Evolutionary conservation across 2,329 filamentous ascomycete genomes (phyloP).

Genomic region (Pseudovirgaria hyperparasitica): DNA sequence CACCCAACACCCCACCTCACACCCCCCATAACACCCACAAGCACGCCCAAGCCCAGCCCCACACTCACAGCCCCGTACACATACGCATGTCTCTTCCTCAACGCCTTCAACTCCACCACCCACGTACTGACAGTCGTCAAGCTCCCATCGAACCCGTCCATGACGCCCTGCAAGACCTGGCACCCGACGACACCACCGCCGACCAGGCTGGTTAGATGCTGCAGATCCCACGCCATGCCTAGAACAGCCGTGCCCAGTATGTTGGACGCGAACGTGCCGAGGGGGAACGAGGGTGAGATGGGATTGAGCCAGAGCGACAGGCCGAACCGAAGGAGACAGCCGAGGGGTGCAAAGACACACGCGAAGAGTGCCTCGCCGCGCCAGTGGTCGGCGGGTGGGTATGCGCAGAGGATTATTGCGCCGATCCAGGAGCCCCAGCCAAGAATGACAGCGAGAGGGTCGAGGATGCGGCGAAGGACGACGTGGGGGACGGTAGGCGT

Average conservation of each 20-base stretch:
- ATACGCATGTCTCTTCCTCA: slow-evolving; percentile 46
- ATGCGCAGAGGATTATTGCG: slow-evolving; percentile 56
- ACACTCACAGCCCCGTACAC: slow-evolving; percentile 54
- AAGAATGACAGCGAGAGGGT: slow-evolving; percentile 50
- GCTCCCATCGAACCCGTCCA: slow-evolving; percentile 36
- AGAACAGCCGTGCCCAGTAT: slow-evolving; percentile 62
- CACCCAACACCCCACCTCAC: slow-evolving; percentile 52
- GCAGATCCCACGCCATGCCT: slow-evolving; percentile 67
- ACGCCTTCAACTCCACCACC: slow-evolving; percentile 28
- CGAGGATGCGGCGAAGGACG: slow-evolving; percentile 47
- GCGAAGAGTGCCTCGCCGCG: slow-evolving; percentile 64
- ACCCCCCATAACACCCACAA: slow-evolving; percentile 64
- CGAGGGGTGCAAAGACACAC: slow-evolving; percentile 69
- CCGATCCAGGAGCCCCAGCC: slow-evolving; percentile 68
- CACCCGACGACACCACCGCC: slow-evolving; percentile 30
- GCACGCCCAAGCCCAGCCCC: slow-evolving; percentile 39
- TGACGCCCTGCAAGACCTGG: slow-evolving; percentile 33
- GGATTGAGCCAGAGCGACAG: slow-evolving; percentile 58
- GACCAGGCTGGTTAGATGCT: slow-evolving; percentile 42
- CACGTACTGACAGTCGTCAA: slow-evolving; percentile 37
- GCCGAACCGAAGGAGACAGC: slow-evolving; percentile 66
- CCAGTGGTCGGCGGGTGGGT: slow-evolving; percentile 81
- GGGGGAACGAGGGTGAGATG: slow-evolving; percentile 53
- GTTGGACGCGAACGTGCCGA: slow-evolving; percentile 80
- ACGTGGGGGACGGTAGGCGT: slow-evolving; percentile 49